These are phyloP conservation scores for Macrocystidia cucumis DNA, from an alignment of 1,284 basidiomycete species.

Conservation along the genomic window DNA sequence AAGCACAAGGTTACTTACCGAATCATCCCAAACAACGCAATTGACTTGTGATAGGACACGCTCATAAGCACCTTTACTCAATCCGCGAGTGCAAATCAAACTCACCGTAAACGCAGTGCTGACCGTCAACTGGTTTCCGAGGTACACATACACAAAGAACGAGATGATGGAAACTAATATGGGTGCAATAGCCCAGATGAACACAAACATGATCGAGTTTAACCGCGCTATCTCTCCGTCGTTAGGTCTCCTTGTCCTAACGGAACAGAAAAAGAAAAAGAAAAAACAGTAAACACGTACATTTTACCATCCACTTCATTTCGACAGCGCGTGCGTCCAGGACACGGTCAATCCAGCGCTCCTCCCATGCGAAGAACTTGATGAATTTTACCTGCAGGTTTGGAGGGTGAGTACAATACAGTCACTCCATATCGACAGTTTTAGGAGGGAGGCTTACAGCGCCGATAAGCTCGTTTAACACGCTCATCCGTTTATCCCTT, in stretches of 20 bases:
- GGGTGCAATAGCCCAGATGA: conserved; percentile 60
- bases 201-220: conserved; percentile 56
- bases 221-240: conserved; percentile 38
- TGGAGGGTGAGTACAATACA: too few species aligned
- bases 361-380: conserved; percentile 85
- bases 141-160: conserved; percentile 55
- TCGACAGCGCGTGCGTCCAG: conserved; percentile 54
- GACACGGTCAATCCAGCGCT: conserved; percentile 58
- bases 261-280: neutral
- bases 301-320: conserved; percentile 66
- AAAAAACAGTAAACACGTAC: conserved; percentile 19
- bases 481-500: conserved; percentile 79
- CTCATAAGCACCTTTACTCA: neutral
- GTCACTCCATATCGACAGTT: neutral
- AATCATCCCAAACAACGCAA: conserved; percentile 68
- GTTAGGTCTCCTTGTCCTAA: too few species aligned
- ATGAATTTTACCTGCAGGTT: conserved; percentile 64
- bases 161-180: conserved; percentile 64
- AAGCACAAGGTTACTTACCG: conserved; percentile 24
- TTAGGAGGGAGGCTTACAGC: conserved; percentile 34
- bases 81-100: conserved; percentile 8
- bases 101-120: conserved; percentile 65
- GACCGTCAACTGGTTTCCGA: conserved; percentile 60
- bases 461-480: conserved; percentile 80
- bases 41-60: conserved; percentile 33